phyloP scores from a whole-genome alignment of 805 yeast genomes.

The Yarrowia divulgata region DNA sequence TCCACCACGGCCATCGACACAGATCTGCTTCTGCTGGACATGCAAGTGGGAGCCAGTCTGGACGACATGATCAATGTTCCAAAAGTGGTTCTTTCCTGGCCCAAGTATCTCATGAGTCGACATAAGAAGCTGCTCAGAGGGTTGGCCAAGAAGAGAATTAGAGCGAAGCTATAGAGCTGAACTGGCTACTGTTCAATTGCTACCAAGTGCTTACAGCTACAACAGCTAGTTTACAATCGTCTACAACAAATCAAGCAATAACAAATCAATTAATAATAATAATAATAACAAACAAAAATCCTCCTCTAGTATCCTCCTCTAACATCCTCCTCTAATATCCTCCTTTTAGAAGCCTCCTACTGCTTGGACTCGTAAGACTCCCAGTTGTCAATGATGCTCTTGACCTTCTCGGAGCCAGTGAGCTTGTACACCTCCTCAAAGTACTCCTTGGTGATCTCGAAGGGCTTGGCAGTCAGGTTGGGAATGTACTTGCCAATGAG shows the following conservation, averaged over 20 bases:
- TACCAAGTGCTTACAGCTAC: not conserved
- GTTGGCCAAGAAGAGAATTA: not conserved
- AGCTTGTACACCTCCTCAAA: conserved; percentile 93
- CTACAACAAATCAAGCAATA: not conserved
- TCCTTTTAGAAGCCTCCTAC: not conserved
- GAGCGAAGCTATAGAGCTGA: not conserved
- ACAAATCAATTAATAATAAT: conserved; percentile 9
- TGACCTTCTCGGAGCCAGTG: conserved; percentile 90
- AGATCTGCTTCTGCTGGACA: conserved; percentile 14
- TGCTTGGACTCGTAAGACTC: conserved; percentile 66
- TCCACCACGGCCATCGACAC: not conserved
- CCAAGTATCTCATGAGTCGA: conserved; percentile 14
- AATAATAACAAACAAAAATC: conserved; percentile 15
- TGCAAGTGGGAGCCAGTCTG: conserved; percentile 20
- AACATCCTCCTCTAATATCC: not conserved
- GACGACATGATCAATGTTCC: conserved; percentile 21
- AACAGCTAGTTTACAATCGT: no score
- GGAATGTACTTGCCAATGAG: conserved; percentile 97
- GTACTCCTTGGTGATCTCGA: conserved; percentile 93
- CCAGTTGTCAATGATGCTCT: conserved; percentile 93
- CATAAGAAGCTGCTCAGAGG: conserved; percentile 10
- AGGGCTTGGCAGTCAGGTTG: conserved; percentile 97
- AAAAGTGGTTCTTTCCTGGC: conserved; percentile 5
- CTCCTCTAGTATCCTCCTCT: not conserved
- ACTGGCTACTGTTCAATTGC: no score